A percentile compares a stretch with the other conserved stretches of the same genome.
These are phyloP conservation scores for Cetradonia linearis DNA, from an alignment of 495 filamentous ascomycete species.

Conservation along the genomic window DNA sequence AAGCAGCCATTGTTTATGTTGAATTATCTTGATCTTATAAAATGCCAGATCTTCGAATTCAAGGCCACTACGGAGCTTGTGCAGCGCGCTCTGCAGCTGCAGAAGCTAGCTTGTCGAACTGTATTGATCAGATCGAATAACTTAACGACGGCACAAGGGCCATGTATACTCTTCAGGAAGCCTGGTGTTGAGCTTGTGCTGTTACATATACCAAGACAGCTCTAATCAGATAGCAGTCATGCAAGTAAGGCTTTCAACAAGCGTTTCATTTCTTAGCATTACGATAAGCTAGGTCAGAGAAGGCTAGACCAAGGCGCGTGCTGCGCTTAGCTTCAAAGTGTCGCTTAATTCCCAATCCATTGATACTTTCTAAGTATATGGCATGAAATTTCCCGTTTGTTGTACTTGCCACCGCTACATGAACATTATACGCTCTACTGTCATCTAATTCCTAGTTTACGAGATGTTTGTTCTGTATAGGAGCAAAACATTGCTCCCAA, in stretches of 20 bases:
- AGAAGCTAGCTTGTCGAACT: not conserved
- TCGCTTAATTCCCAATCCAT: not conserved
- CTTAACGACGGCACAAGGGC: not conserved
- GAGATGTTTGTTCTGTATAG: not conserved
- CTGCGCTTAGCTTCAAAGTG: not conserved
- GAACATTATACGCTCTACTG: not conserved
- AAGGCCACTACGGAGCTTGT: not conserved
- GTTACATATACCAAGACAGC: not conserved
- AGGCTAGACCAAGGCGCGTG: not conserved
- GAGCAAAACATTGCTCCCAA: not conserved
- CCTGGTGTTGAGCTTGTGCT: not conserved
- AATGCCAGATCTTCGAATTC: not conserved
- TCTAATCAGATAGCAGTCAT: not conserved
- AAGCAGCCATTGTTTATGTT: slow-evolving; percentile 48
- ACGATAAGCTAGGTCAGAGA: not conserved
- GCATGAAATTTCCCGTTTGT: too few relatives aligned
- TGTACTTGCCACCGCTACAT: too few relatives aligned
- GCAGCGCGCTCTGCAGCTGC: not conserved
- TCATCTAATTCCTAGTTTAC: not conserved
- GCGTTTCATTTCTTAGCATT: not conserved
- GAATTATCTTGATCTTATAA: not conserved
- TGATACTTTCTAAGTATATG: too few relatives aligned
- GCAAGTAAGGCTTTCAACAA: slow-evolving; percentile 1
- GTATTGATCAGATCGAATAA: not conserved
- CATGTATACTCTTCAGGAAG: not conserved